These are phyloP conservation scores for Phylloporus arenicola DNA, from an alignment of 768 basidiomycete genomes.

Conservation along the genomic window DNA sequence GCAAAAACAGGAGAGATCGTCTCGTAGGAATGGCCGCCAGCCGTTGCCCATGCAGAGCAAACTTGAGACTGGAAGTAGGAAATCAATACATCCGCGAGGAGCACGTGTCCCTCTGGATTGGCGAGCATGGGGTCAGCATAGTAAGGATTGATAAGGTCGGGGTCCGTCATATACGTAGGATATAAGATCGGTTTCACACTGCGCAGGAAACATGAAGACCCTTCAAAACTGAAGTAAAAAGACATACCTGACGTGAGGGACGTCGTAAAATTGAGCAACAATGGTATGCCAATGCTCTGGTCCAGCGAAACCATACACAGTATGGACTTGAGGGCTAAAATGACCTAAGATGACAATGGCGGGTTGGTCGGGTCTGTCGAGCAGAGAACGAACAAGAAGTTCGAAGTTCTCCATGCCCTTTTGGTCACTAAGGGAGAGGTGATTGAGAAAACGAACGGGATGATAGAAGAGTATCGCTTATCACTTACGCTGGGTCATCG, in stretches of 20 bases:
- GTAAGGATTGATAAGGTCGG: conserved; percentile 60
- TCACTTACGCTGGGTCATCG: conserved; percentile 77
- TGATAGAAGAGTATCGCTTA: background rate
- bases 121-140: conserved; percentile 83
- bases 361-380: conserved; percentile 85
- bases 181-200: conserved; percentile 81
- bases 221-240: background rate
- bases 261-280: conserved; percentile 96
- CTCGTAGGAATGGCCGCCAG: conserved; percentile 62
- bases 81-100: conserved; percentile 87
- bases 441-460: background rate
- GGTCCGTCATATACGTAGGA: conserved; percentile 73
- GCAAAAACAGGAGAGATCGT: conserved; percentile 42
- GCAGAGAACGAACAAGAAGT: conserved; percentile 84
- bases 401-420: conserved; percentile 83
- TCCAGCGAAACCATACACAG: conserved; percentile 76
- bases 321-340: conserved; percentile 82
- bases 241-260: conserved; percentile 75
- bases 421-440: conserved; percentile 45
- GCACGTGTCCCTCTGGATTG: conserved; percentile 70
- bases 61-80: conserved; percentile 89
- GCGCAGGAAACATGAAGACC: conserved; percentile 1
- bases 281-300: conserved; percentile 86
- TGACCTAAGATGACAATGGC: conserved; percentile 95
- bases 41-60: conserved; percentile 78